Conservation (phyloP, 495 filamentous ascomycete species). For the Aspergillus kassunensis region DNA sequence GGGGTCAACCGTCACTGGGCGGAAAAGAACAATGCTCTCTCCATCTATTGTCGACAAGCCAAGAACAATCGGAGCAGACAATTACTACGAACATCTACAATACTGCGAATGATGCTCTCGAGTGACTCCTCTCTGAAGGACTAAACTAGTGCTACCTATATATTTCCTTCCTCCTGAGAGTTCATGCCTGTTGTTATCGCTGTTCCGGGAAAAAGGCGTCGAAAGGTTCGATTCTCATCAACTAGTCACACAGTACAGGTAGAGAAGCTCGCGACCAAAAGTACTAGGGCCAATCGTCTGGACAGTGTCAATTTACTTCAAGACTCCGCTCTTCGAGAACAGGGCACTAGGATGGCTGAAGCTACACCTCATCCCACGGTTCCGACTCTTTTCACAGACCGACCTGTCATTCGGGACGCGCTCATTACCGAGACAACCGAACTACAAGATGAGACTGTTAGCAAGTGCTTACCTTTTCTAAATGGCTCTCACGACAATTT, state of each 20-base stretch:
- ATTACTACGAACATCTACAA: neutral
- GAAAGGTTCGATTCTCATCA: conserved; percentile 38
- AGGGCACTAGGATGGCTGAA: conserved; percentile 12
- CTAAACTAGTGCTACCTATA: conserved; percentile 1
- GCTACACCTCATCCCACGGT: conserved; percentile 40
- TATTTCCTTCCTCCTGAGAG: conserved; percentile 1
- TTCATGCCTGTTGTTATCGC: conserved; percentile 33
- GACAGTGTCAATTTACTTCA: conserved; percentile 4
- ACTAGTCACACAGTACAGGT: conserved; percentile 14
- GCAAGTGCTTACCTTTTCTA: conserved; percentile 68
- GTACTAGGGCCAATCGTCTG: neutral
- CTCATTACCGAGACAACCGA: conserved; percentile 64
- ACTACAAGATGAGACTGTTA: conserved; percentile 62
- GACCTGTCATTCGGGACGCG: conserved; percentile 61
- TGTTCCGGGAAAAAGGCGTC: conserved; percentile 32
- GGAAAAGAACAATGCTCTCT: conserved; percentile 19
- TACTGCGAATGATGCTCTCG: neutral
- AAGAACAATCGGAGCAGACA: conserved; percentile 11
- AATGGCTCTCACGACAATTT: conserved; percentile 34
- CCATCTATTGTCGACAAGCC: neutral
- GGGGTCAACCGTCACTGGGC: neutral
- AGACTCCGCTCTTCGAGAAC: conserved; percentile 13
- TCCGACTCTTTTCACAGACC: conserved; percentile 60
- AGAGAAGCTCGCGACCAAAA: conserved; percentile 13
- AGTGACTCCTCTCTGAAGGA: neutral